A percentile compares a stretch with the other conserved stretches of the same genome.
These are phyloP conservation scores for Neodidymelliopsis sp. DNA, from an alignment of 2,329 filamentous ascomycete genomes.

Conservation along the genomic window DNA sequence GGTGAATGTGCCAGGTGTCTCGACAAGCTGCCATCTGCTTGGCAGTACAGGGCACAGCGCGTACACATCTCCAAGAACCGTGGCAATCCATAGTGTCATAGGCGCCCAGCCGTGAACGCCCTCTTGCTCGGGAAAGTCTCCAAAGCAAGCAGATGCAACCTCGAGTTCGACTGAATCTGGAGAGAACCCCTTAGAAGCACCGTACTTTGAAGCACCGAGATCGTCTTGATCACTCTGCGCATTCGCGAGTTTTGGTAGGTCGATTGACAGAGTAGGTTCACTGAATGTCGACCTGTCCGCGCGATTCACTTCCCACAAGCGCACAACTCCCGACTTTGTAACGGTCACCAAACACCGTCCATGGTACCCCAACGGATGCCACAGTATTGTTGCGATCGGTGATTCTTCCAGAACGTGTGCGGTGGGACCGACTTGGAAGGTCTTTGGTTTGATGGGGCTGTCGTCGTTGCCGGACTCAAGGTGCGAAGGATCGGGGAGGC, in stretches of 20 bases:
- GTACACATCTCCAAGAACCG: constrained; percentile 91
- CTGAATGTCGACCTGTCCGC: constrained; percentile 88
- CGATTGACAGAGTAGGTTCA: constrained; percentile 80
- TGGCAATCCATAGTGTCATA: constrained; percentile 98
- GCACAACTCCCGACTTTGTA: constrained; percentile 85
- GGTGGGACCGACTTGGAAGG: constrained; percentile 90
- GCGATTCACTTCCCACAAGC: constrained; percentile 89
- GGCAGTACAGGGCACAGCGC: constrained; percentile 90
- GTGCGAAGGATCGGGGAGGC: constrained; percentile 82
- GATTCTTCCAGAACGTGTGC: constrained; percentile 88
- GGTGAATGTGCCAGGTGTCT: constrained; percentile 59
- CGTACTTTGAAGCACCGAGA: constrained; percentile 76
- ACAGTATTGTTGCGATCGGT: constrained; percentile 80
- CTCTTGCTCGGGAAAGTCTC: constrained; percentile 66
- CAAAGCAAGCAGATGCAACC: constrained; percentile 89
- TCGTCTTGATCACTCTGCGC: constrained; percentile 83
- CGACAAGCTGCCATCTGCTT: constrained; percentile 74
- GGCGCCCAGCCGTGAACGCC: constrained; percentile 79
- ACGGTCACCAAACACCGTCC: constrained; percentile 86
- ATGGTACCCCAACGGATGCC: constrained; percentile 89
- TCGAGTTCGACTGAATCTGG: constrained; percentile 93
- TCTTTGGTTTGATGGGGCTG: constrained; percentile 77
- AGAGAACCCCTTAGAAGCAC: constrained; percentile 82
- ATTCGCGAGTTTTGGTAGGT: constrained; percentile 87
- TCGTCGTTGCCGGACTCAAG: constrained; percentile 75